phyloP scores from a whole-genome alignment of 768 basidiomycete species.

The Tylopilus rubrobrunneus region DNA sequence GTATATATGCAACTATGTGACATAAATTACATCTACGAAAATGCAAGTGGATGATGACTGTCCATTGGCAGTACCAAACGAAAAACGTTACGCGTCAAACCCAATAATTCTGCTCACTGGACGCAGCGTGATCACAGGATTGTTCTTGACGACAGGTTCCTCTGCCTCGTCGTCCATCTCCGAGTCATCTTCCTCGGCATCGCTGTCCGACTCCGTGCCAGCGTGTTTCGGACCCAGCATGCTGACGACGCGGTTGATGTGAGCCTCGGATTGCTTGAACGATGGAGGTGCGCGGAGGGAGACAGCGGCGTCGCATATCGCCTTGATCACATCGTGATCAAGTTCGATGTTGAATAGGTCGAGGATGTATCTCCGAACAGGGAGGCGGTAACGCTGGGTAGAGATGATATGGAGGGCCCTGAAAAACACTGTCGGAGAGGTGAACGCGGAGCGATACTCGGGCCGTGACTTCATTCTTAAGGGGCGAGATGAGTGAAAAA shows the following conservation, averaged over 20 bases:
- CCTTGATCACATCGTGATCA: constrained; percentile 54
- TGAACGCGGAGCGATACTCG: constrained; percentile 73
- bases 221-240: constrained; percentile 57
- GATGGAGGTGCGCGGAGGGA: constrained; percentile 46
- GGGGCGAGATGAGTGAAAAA: neutral
- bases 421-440: constrained; percentile 74
- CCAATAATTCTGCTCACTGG: constrained; percentile 60
- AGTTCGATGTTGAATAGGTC: constrained; percentile 89
- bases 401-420: constrained; percentile 86
- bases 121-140: constrained; percentile 53
- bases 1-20: constrained; percentile 9
- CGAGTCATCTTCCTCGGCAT: constrained; percentile 50
- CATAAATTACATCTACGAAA: constrained; percentile 20
- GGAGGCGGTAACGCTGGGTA: constrained; percentile 84
- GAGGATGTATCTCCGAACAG: constrained; percentile 87
- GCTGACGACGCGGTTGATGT: constrained; percentile 49
- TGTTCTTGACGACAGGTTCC: constrained; percentile 38
- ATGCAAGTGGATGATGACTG: neutral
- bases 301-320: constrained; percentile 49
- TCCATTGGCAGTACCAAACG: neutral
- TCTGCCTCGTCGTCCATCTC: constrained; percentile 44
- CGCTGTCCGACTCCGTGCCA: constrained; percentile 55
- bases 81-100: constrained; percentile 36
- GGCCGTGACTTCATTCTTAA: constrained; percentile 71
- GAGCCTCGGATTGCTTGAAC: constrained; percentile 42